Percentiles rank a stretch among this genome's conserved stretches.
Conservation (phyloP, 2,329 filamentous ascomycete genomes). For the Colletotrichum liriopes region DNA sequence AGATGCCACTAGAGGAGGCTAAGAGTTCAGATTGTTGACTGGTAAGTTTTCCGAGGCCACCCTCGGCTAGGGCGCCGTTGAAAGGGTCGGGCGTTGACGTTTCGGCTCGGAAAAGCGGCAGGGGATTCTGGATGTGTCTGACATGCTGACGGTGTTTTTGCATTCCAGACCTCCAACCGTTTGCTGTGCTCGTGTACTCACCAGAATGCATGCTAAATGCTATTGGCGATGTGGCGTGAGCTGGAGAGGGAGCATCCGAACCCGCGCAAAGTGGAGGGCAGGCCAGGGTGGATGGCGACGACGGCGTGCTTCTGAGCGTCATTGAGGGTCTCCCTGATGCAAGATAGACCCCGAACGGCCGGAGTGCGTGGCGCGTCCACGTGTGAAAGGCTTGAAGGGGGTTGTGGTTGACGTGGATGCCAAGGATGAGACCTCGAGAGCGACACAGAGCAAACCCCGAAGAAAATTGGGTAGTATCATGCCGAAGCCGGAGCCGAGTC, state of each 20-base stretch:
- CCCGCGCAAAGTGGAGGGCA: constrained; percentile 6
- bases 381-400: neutral
- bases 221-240: constrained; percentile 13
- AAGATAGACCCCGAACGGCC: constrained; percentile 9
- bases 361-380: neutral
- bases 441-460: neutral
- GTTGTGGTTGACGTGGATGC: neutral
- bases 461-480: neutral
- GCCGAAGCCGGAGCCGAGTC: neutral
- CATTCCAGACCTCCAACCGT: neutral
- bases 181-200: neutral
- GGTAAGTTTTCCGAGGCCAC: constrained; percentile 10
- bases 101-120: neutral
- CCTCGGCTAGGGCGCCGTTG: constrained; percentile 8
- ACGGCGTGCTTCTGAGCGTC: constrained; percentile 14
- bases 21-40: neutral
- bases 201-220: neutral
- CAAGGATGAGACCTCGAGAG: constrained; percentile 6
- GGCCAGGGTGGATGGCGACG: constrained; percentile 10
- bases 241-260: constrained; percentile 32
- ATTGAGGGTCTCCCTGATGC: neutral
- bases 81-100: neutral
- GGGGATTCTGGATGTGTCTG: neutral
- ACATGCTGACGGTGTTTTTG: neutral
- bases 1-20: neutral